Base-by-base conservation (phyloP, 192 early-diverging fungal genomes). In the Coemansia sp. region DNA sequence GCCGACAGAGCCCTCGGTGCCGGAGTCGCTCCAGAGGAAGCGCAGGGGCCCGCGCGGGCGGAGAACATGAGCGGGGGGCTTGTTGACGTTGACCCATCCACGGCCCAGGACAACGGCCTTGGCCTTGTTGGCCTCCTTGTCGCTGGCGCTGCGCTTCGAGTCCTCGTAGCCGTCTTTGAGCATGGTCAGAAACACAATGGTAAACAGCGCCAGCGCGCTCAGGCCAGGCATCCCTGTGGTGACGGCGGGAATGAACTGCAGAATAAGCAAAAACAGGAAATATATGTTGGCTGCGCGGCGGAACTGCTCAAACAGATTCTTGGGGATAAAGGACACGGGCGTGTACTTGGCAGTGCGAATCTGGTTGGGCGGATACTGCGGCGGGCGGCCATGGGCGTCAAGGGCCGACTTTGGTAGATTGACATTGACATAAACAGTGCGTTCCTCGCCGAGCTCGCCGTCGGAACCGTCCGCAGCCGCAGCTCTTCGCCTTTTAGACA, bases 231-330 rank as follows among this genome's bases (percentile, higher is more conserved):
- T 74, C 24, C 88, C 88, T 7, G 81, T 78, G 11, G 72, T 60
- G 58, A 91, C 89, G 13, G 85, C 82, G 0, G 87, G 83, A 49
- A 93, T 88, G 19, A 86, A 82, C 75, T 96, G 94, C 49, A 97
- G 82, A 29, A 95, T 83, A 4, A 95, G 91, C 27, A 97, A 67
- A 57, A 90, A 89, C 51, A 95, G 72, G 71, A 99, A 99, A 73
- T 95, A 99, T 28, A 97, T 84, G 72, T 99, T 99, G 49, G 97
- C 97, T 7, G 96, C 84, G 36, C 87, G 85, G 8, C 93, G 89
- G 74, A 99, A 99, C 82, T 99, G 95, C 85, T 98, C 95, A 71
- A 92, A 91, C 59, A 99, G 69, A 62, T 97, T 97, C 71, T 94
- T 95, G 19, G 95, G 95, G 16, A 99, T 72, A 76, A 98, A 99